Evolutionary conservation across 495 filamentous ascomycete genomes (phyloP), one percentile per base, ranked within the genome.

Genomic region (Echria macrotheca): DNA sequence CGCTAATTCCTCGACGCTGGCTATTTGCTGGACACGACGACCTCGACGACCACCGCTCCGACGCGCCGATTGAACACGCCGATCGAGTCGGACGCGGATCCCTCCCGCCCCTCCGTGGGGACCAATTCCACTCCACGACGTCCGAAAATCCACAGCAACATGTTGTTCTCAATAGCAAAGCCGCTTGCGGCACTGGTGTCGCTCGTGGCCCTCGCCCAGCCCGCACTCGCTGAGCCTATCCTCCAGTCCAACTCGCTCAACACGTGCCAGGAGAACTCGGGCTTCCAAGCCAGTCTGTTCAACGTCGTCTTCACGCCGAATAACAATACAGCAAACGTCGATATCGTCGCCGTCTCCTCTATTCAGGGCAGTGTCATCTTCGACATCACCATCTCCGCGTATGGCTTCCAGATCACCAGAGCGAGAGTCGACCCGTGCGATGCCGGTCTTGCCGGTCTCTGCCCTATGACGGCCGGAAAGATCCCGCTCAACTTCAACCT

Each of bases 391-490:
- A 46, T 46, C 29, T 21, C 29, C 15, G 44, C 44, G 6, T 46
- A 46, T 46, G 44, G 44, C 19, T 90, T 91, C 42, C 84, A 89
- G 31, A 60, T 97, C 47, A 67, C 77, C 22, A 75, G 95, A 46
- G 74, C 82, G 38, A 79, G 70, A 2, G 56, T 97, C 44, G 68
- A 96, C 65, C 93, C 91, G 15, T 98, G 93, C 77, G 65, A 75
- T 2, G 66, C 76, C 52, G 69, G 77, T 32, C 68, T 96, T 35
- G 64, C 72, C 47, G 91, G 91, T 47, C 75, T 98, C 63, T 98
- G 93, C 69, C 91, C 91, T 38, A 98, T 98, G 93, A 83, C 79
- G 22, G 77, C 90, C 2, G 91, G 89, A 59, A 80, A 85, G 52
- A 85, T 96, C 28, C 73, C 78, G 17, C 84, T 86, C 55, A 86